These are phyloP conservation scores for Gloeostereum incarnatum DNA, from an alignment of 768 basidiomycete species.

Conservation along the genomic window DNA sequence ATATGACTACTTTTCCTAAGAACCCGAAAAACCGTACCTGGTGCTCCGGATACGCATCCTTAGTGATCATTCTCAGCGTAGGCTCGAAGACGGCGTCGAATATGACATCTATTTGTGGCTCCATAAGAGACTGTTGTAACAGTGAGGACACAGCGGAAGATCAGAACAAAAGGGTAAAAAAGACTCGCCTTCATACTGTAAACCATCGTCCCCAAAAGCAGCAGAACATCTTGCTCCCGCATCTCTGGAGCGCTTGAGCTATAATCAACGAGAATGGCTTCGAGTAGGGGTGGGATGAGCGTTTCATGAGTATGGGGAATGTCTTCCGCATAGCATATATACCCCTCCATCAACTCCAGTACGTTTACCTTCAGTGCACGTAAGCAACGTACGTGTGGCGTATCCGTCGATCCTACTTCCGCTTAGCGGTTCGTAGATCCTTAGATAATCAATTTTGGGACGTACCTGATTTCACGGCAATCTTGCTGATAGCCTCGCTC, in stretches of 20 bases:
- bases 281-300: conserved; percentile 64
- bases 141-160: not conserved
- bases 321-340: conserved; percentile 71
- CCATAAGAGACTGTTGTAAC: conserved; percentile 41
- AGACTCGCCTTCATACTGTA: conserved; percentile 54
- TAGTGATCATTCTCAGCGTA: conserved; percentile 73
- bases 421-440: too few species aligned
- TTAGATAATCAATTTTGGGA: not conserved
- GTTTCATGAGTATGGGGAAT: conserved; percentile 58
- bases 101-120: conserved; percentile 61
- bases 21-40: conserved; percentile 72
- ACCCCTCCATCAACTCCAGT: conserved; percentile 69
- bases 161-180: not conserved
- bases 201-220: conserved; percentile 70
- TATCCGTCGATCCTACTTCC: conserved; percentile 59
- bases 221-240: conserved; percentile 68
- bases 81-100: conserved; percentile 74
- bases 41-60: conserved; percentile 78
- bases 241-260: conserved; percentile 63
- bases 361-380: conserved; percentile 79
- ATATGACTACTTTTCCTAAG: conserved; percentile 56
- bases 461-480: conserved; percentile 50
- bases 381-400: conserved; percentile 65
- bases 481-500: conserved; percentile 63
- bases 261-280: conserved; percentile 75